Conservation (phyloP, 352 stramenopile genomes). For the Saprolegnia diclina region DNA sequence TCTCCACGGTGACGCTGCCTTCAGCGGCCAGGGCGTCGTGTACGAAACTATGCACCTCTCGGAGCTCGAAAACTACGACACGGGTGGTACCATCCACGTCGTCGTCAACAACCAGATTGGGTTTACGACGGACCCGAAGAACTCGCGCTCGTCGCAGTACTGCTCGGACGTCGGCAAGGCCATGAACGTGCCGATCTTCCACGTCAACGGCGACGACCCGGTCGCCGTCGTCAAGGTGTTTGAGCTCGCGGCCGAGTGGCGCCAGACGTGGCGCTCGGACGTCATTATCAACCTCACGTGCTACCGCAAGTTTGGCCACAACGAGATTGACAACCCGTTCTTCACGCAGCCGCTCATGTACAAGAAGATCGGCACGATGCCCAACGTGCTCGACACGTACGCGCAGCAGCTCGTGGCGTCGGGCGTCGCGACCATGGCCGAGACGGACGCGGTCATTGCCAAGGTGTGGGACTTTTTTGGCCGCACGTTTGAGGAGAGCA, state of each 20-base stretch:
- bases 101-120: conserved; percentile 97
- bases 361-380: conserved; percentile 90
- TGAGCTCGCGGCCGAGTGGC: conserved; percentile 82
- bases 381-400: conserved; percentile 90
- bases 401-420: conserved; percentile 48
- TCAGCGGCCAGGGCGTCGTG: conserved; percentile 94
- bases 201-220: conserved; percentile 95
- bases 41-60: conserved; percentile 98
- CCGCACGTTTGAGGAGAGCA: conserved; percentile 89
- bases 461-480: conserved; percentile 89
- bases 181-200: conserved; percentile 89
- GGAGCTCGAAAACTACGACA: conserved; percentile 90
- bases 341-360: conserved; percentile 99
- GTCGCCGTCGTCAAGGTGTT: conserved; percentile 85
- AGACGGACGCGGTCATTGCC: conserved; percentile 78
- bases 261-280: conserved; percentile 78
- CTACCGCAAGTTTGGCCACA: conserved; percentile 97
- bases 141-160: conserved; percentile 92
- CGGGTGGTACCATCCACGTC: conserved; percentile 96
- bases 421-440: conserved; percentile 61
- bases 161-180: conserved; percentile 95
- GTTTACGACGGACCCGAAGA: conserved; percentile 97
- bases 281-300: conserved; percentile 98
- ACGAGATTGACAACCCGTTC: conserved; percentile 97
- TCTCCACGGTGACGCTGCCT: conserved; percentile 96